Evolutionary conservation across 108 stramenopile species (phyloP).

Genomic region (Cyclotella sp.): DNA sequence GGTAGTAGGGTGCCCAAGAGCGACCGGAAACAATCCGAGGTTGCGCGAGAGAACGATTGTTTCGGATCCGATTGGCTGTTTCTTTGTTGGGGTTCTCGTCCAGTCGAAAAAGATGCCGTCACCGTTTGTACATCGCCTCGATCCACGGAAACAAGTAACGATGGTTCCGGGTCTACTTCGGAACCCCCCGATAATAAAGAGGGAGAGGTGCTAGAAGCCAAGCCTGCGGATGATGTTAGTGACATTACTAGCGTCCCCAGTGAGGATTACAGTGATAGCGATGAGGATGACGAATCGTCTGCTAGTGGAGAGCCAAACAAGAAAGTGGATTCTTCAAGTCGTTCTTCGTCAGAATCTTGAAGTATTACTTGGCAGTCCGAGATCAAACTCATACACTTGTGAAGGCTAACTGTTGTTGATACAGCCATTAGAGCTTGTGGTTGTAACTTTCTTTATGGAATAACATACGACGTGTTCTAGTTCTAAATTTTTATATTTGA

Average conservation of each 20-base stretch:
- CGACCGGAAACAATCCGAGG: neutral
- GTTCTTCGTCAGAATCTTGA: too few relatives aligned
- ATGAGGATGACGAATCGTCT: neutral
- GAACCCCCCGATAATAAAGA: neutral
- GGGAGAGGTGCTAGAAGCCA: constrained; percentile 3
- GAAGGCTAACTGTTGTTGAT: too few relatives aligned
- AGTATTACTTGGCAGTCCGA: too few relatives aligned
- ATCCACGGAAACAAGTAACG: neutral
- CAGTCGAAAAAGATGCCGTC: neutral
- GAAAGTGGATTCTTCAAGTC: neutral
- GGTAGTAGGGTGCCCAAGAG: neutral
- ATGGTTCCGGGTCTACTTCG: neutral
- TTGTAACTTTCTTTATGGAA: too few relatives aligned
- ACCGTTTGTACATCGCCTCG: neutral
- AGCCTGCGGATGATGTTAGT: constrained; percentile 6
- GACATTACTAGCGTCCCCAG: neutral
- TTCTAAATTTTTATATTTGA: too few relatives aligned
- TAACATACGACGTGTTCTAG: too few relatives aligned
- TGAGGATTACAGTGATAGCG: constrained; percentile 10
- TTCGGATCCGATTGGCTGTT: neutral
- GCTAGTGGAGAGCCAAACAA: neutral
- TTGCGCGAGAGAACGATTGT: neutral
- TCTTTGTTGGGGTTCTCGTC: constrained; percentile 6
- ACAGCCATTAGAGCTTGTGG: too few relatives aligned
- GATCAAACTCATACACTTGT: too few relatives aligned